Evolutionary conservation across 2,329 filamentous ascomycete species (phyloP), one percentile per base, ranked within the genome.

Genomic region (Beauveria sp.): DNA sequence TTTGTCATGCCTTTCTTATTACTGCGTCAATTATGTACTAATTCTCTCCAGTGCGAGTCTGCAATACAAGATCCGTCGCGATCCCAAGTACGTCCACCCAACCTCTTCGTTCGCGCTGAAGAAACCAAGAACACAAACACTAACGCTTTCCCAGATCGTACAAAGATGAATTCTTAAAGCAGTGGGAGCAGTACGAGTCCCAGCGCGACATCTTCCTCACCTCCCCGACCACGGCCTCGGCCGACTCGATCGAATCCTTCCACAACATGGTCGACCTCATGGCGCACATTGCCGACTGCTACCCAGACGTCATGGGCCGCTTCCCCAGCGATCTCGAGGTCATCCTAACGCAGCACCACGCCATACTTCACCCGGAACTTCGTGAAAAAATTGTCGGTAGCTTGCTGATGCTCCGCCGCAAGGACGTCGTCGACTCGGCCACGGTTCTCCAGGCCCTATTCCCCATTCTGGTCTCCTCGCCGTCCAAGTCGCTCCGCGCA

Each of bases 331-430:
- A 96, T 65, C 80, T 99, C 54, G 91, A 91, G 70, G 81, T 86
- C 38, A 89, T 99, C 63, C 77, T 99, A 52, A 85, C 85, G 53
- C 80, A 88, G 67, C 91, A 98, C 71, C 93, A 98, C 80, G 85
- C 88, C 51, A 82, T 87, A 3, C 81, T 99, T 38, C 89, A 96
- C 69, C 81, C 86, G 4, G 93, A 98, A 65, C 75, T 99, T 68
- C 84, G 95, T 43, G 95, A 98, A 74, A 98, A 98, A 82, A 85
- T 98, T 62, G 93, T 98, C 1, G 90, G 91, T 54, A 96, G 91
- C 72, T 78, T 99, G 68, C 90, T 96, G 30, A 79, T 99, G 55
- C 77, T 99, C 65, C 83, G 90, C 62, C 91, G 93, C 72, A 99
- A 99, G 75, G 92, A 97, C 5, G 84, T 97, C 50, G 87, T 99